Evolutionary conservation across 257 asterid genomes (phyloP).

Genomic region (Primulina huaijiensis): DNA sequence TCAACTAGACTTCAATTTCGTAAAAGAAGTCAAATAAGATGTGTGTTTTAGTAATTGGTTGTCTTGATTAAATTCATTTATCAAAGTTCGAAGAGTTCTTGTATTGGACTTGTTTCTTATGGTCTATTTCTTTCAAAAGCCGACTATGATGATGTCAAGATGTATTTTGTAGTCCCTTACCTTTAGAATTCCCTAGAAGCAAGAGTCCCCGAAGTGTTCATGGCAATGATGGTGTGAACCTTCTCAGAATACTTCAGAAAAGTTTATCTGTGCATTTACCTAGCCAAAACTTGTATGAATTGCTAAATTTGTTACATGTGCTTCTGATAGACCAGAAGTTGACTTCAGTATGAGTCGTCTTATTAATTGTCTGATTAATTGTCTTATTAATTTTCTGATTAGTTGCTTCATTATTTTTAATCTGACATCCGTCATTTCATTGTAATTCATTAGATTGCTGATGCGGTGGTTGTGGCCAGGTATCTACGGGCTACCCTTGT

Average conservation of each 20-base stretch:
- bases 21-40: not conserved
- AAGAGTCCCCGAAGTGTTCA: not conserved
- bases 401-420: not conserved
- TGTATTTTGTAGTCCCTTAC: not conserved
- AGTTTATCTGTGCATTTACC: not conserved
- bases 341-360: not conserved
- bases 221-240: not conserved
- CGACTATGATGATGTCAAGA: not conserved
- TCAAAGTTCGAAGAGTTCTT: not conserved
- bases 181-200: not conserved
- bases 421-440: conserved; percentile 8
- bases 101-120: not conserved
- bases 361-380: no score
- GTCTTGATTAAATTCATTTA: not conserved
- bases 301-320: not conserved
- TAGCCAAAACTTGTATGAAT: not conserved
- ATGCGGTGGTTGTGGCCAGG: conserved; percentile 92
- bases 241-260: not conserved
- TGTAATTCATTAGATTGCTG: conserved; percentile 58
- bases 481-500: conserved; percentile 85
- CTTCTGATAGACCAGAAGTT: not conserved
- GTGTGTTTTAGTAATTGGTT: not conserved
- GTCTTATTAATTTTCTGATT: not conserved
- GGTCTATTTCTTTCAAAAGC: not conserved
- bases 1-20: not conserved